Conservation (phyloP, 805 yeast species). For the Candida xiaguanensis region DNA sequence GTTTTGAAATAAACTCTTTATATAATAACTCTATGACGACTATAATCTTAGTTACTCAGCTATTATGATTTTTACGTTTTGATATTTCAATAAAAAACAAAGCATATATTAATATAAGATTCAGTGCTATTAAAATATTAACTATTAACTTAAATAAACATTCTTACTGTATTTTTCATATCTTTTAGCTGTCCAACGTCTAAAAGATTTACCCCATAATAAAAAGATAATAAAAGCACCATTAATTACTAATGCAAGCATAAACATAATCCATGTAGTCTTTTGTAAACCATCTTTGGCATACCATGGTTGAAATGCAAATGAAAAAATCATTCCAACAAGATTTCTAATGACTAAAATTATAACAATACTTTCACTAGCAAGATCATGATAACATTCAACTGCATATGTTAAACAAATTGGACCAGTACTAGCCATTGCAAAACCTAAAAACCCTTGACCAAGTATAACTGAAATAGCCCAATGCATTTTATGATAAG, state of each 20-base stretch:
- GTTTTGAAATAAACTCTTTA: no score
- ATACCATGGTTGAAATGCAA: slow-evolving; percentile 46
- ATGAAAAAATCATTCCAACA: slow-evolving; percentile 44
- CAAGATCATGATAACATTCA: slow-evolving; percentile 41
- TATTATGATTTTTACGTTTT: no score
- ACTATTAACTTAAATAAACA: background rate
- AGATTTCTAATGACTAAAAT: slow-evolving; percentile 31
- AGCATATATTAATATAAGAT: no score
- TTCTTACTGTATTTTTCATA: slow-evolving; percentile 12
- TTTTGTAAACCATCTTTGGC: slow-evolving; percentile 32
- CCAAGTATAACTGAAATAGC: slow-evolving; percentile 41
- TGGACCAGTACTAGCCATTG: slow-evolving; percentile 44
- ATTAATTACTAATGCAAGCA: slow-evolving; percentile 39
- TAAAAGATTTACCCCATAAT: slow-evolving; percentile 38
- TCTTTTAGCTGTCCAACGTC: slow-evolving; percentile 28
- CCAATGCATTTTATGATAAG: slow-evolving; percentile 37
- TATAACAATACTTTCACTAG: slow-evolving; percentile 39
- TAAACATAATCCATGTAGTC: slow-evolving; percentile 44
- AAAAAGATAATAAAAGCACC: slow-evolving; percentile 36
- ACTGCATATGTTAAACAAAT: slow-evolving; percentile 41
- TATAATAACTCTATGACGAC: no score
- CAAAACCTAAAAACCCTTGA: slow-evolving; percentile 42
- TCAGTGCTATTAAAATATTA: no score
- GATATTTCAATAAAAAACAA: no score
- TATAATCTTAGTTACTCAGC: no score